phyloP scores from a whole-genome alignment of 257 asterid species.

The Nicotiana knightiana region DNA sequence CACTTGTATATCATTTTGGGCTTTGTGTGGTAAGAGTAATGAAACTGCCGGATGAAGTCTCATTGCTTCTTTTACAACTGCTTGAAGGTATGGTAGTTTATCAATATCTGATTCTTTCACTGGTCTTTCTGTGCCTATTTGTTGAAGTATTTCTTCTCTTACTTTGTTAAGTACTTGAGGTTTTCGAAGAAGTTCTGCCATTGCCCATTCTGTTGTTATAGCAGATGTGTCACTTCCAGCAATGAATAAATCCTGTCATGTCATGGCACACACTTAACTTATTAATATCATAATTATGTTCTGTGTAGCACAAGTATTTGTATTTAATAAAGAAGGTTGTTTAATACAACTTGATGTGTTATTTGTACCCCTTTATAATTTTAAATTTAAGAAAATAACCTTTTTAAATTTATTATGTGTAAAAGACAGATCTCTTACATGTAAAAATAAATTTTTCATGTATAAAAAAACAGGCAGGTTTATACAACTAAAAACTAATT shows the following conservation, averaged over 20 bases:
- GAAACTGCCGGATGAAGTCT: conserved; percentile 1
- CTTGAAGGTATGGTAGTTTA: conserved; percentile 4
- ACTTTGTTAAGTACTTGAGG: neutral
- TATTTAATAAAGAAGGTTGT: no score
- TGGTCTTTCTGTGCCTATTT: neutral
- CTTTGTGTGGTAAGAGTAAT: neutral
- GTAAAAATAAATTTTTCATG: no score
- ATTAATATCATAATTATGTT: no score
- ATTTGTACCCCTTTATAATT: no score
- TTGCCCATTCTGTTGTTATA: conserved; percentile 10
- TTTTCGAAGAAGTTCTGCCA: neutral
- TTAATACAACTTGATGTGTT: no score
- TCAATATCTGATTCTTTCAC: neutral
- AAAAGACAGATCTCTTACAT: no score
- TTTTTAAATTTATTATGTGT: no score
- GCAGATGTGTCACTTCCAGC: neutral
- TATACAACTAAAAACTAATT: no score
- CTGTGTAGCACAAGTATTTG: no score
- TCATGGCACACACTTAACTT: neutral
- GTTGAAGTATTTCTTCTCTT: neutral
- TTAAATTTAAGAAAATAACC: no score
- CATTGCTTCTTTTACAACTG: neutral
- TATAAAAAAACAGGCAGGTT: no score
- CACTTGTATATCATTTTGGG: neutral
- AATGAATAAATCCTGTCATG: neutral